These are phyloP conservation scores for Thielaviopsis populi DNA, from an alignment of 2,329 filamentous ascomycete species.

Conservation along the genomic window DNA sequence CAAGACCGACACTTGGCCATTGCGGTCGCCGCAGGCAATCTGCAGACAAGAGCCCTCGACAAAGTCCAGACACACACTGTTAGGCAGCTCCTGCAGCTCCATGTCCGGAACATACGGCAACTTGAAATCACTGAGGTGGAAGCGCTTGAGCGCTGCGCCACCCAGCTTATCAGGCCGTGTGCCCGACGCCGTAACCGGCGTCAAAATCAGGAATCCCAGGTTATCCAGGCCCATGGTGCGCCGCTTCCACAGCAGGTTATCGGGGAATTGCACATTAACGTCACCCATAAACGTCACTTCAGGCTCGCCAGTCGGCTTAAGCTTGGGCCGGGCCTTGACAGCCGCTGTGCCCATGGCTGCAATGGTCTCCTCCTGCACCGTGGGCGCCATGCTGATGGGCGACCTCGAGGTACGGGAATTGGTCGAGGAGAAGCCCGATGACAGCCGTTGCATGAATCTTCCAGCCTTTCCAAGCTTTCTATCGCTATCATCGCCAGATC, in stretches of 20 bases:
- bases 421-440: conserved; percentile 32
- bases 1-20: conserved; percentile 40
- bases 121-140: conserved; percentile 73
- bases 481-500: conserved; percentile 34
- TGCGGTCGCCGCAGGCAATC: conserved; percentile 47
- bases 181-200: conserved; percentile 34
- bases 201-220: conserved; percentile 69
- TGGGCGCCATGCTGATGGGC: conserved; percentile 33
- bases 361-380: conserved; percentile 33
- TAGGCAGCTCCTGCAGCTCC: conserved; percentile 81
- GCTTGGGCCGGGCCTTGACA: conserved; percentile 17
- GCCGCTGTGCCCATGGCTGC: conserved; percentile 22
- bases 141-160: conserved; percentile 49
- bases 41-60: conserved; percentile 46
- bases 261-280: conserved; percentile 93
- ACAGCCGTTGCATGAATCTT: conserved; percentile 44
- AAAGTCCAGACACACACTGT: conserved; percentile 56
- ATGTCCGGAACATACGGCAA: conserved; percentile 71
- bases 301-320: conserved; percentile 22
- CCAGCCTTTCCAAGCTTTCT: conserved; percentile 38
- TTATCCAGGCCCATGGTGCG: conserved; percentile 75
- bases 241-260: conserved; percentile 91
- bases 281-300: conserved; percentile 63
- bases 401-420: conserved; percentile 28
- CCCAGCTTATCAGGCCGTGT: conserved; percentile 41